Conservation (phyloP, 345 rosid species). For the Hirschfeldia incana region DNA sequence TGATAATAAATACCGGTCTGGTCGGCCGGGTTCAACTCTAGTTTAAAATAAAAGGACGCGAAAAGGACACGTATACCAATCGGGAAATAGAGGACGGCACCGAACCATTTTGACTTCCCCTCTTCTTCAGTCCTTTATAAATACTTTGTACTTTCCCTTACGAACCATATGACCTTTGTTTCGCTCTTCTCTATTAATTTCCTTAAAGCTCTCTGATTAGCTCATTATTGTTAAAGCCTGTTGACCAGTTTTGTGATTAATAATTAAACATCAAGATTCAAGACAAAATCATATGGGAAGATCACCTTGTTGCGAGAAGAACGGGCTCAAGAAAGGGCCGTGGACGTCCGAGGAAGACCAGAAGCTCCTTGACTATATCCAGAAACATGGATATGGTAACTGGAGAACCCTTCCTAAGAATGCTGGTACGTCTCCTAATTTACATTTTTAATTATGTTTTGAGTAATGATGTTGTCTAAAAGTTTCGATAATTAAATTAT, state of each 20-base stretch:
- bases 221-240: background rate
- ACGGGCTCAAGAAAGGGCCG: slow-evolving; percentile 79
- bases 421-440: slow-evolving; percentile 54
- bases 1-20: too few relatives aligned
- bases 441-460: slow-evolving; percentile 2
- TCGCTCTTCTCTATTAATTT: slow-evolving; percentile 22
- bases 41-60: background rate
- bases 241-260: background rate
- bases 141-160: slow-evolving; percentile 38
- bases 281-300: slow-evolving; percentile 54
- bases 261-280: background rate
- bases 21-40: too few relatives aligned
- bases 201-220: background rate
- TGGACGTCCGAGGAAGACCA: slow-evolving; percentile 91
- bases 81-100: slow-evolving; percentile 76
- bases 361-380: slow-evolving; percentile 65
- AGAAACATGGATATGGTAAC: slow-evolving; percentile 76
- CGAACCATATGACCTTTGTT: slow-evolving; percentile 38
- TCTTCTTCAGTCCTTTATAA: slow-evolving; percentile 43
- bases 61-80: slow-evolving; percentile 60
- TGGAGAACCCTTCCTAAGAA: slow-evolving; percentile 91
- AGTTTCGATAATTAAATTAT: background rate
- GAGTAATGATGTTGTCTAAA: background rate
- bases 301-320: slow-evolving; percentile 83
- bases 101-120: slow-evolving; percentile 70